Percentiles rank a stretch among this genome's conserved stretches.
phyloP scores from a whole-genome alignment of 129 eudicot genomes.

The Mikania micrantha region DNA sequence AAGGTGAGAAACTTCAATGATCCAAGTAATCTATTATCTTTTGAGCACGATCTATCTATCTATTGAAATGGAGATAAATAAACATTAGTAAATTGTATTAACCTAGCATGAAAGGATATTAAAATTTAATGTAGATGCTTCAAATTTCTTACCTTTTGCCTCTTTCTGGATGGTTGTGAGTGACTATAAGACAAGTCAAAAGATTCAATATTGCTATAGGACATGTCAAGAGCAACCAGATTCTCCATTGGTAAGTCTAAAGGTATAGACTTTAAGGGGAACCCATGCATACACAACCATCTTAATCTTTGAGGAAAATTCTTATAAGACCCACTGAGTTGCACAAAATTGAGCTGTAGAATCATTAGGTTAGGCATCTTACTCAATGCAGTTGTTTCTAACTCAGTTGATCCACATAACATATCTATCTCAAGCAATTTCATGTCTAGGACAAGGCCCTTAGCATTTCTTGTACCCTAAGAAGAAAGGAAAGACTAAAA shows the following conservation, averaged over 20 bases:
- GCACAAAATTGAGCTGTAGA: constrained; percentile 17
- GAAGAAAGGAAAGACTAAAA: not conserved
- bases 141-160: not conserved
- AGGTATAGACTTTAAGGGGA: too few species aligned
- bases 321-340: not conserved
- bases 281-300: constrained; percentile 32
- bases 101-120: not conserved
- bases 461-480: not conserved
- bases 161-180: not conserved
- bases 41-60: not conserved
- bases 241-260: too few species aligned
- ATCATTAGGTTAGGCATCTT: constrained; percentile 17
- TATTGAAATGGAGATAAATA: not conserved
- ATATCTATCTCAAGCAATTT: not conserved
- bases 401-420: not conserved
- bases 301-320: constrained; percentile 18
- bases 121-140: not conserved
- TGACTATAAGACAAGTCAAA: not conserved
- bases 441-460: constrained; percentile 9
- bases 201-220: too few species aligned
- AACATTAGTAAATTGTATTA: not conserved
- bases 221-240: too few species aligned
- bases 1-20: constrained; percentile 31
- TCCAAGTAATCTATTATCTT: too few species aligned
- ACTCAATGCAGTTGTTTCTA: constrained; percentile 5